Evolutionary conservation across 768 basidiomycete species (phyloP).

Genomic region (Artomyces pyxidatus): DNA sequence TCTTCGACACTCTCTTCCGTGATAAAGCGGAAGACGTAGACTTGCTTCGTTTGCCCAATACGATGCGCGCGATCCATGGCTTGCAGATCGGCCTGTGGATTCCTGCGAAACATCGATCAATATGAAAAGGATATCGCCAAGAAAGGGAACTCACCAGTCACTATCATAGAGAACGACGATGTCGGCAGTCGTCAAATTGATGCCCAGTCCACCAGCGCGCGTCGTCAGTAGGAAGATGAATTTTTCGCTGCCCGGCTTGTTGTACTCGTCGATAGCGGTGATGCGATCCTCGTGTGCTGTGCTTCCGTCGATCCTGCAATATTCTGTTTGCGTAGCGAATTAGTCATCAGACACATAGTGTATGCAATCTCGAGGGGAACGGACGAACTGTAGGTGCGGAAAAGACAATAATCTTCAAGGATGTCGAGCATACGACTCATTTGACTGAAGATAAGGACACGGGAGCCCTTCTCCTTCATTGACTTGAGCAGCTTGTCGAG

Average conservation of each 20-base stretch:
- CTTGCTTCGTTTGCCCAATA: constrained; percentile 95
- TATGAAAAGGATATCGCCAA: too few species aligned
- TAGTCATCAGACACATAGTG: background rate
- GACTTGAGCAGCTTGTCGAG: constrained; percentile 84
- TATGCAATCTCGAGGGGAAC: constrained; percentile 4
- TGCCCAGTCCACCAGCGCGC: constrained; percentile 93
- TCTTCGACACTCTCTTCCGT: constrained; percentile 96
- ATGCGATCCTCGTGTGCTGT: constrained; percentile 98
- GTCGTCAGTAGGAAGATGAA: constrained; percentile 97
- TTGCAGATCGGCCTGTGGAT: constrained; percentile 97
- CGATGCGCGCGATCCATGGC: constrained; percentile 98
- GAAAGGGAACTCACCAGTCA: constrained; percentile 63
- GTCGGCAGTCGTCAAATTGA: constrained; percentile 93
- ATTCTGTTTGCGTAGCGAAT: too few species aligned
- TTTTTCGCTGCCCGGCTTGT: constrained; percentile 87
- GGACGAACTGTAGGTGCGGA: constrained; percentile 72
- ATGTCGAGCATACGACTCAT: constrained; percentile 99
- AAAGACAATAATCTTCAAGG: constrained; percentile 93
- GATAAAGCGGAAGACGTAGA: constrained; percentile 95
- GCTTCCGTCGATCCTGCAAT: constrained; percentile 93
- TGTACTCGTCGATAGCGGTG: constrained; percentile 93
- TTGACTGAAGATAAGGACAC: constrained; percentile 95
- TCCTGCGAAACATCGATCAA: constrained; percentile 65
- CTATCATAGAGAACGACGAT: constrained; percentile 94
- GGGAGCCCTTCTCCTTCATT: constrained; percentile 90